Evolutionary conservation across 2,329 filamentous ascomycete genomes (phyloP).

Genomic region (Sporothrix variecibatus): DNA sequence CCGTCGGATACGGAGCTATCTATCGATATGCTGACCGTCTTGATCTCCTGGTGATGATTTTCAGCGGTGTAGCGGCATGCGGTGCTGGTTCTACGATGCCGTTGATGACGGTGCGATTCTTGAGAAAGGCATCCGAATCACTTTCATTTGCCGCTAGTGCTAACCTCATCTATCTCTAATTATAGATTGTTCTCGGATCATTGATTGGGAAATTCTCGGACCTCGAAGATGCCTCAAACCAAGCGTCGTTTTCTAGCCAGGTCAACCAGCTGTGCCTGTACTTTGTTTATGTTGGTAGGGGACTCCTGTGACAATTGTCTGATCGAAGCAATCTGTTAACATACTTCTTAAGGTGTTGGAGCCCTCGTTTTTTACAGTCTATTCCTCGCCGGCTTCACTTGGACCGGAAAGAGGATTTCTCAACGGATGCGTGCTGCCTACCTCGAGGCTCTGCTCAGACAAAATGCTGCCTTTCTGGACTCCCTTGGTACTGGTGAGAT

Average conservation of each 20-base stretch:
- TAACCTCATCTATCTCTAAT: not conserved
- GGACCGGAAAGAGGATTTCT: constrained; percentile 45
- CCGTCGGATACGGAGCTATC: constrained; percentile 9
- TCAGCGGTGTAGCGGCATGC: not conserved
- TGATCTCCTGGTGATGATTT: constrained; percentile 10
- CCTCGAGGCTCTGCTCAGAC: constrained; percentile 18
- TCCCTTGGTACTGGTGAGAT: constrained; percentile 45
- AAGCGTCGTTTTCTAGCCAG: not conserved
- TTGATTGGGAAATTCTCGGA: constrained; percentile 4
- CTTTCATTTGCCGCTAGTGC: not conserved
- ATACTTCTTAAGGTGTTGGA: not conserved
- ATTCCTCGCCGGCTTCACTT: constrained; percentile 39
- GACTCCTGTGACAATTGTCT: not conserved
- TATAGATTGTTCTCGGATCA: not conserved
- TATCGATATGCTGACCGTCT: constrained; percentile 18
- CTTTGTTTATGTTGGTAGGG: not conserved
- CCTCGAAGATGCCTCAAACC: not conserved
- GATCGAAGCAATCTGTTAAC: not conserved
- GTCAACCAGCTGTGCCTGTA: not conserved
- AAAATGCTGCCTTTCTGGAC: constrained; percentile 25
- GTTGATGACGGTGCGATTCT: constrained; percentile 15
- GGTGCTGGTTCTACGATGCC: constrained; percentile 17
- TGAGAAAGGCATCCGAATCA: not conserved
- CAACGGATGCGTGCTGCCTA: constrained; percentile 17
- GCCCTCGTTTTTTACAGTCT: constrained; percentile 9